A percentile compares a stretch with the other conserved stretches of the same genome.
Conservation (phyloP, 768 basidiomycete species). For the Lentinula guzmanii region DNA sequence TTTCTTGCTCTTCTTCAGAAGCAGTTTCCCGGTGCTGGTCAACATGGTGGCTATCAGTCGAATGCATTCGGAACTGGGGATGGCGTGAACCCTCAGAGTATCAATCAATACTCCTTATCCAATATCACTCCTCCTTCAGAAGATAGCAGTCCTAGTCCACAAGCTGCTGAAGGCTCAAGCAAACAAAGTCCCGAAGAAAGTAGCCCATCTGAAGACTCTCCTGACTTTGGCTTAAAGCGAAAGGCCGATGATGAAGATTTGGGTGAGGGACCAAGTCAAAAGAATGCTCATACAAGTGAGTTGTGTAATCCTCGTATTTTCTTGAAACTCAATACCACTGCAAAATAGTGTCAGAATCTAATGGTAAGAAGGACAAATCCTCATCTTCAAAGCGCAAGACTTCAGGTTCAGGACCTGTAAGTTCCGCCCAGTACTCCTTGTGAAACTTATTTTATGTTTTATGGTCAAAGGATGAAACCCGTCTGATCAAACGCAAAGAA, state of each 20-base stretch:
- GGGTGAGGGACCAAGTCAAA: slow-evolving; percentile 60
- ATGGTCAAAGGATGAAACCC: slow-evolving; percentile 54
- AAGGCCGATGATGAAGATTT: slow-evolving; percentile 68
- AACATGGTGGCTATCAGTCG: slow-evolving; percentile 2
- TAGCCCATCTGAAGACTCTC: slow-evolving; percentile 25
- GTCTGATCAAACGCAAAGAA: slow-evolving; percentile 86
- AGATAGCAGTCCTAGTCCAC: slow-evolving; percentile 76
- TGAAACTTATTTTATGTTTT: slow-evolving; percentile 2
- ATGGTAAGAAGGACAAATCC: slow-evolving; percentile 12
- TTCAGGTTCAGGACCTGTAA: slow-evolving; percentile 22
- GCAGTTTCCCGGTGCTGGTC: slow-evolving; percentile 45
- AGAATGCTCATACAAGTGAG: slow-evolving; percentile 61
- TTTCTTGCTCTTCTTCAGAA: slow-evolving; percentile 74
- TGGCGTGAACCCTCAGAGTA: slow-evolving; percentile 55
- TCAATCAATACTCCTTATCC: slow-evolving; percentile 43
- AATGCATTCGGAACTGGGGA: slow-evolving; percentile 21
- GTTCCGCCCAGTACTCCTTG: slow-evolving; percentile 3
- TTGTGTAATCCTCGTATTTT: neutral
- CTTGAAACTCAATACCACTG: neutral
- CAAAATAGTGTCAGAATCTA: slow-evolving; percentile 8
- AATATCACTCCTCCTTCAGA: slow-evolving; percentile 61
- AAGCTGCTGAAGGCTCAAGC: slow-evolving; percentile 36
- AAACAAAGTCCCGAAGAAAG: slow-evolving; percentile 10
- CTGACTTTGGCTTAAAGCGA: slow-evolving; percentile 59
- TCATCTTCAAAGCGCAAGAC: slow-evolving; percentile 28